Base-by-base conservation (phyloP, 2,329 filamentous ascomycete genomes). In the Podosphaera xanthii region DNA sequence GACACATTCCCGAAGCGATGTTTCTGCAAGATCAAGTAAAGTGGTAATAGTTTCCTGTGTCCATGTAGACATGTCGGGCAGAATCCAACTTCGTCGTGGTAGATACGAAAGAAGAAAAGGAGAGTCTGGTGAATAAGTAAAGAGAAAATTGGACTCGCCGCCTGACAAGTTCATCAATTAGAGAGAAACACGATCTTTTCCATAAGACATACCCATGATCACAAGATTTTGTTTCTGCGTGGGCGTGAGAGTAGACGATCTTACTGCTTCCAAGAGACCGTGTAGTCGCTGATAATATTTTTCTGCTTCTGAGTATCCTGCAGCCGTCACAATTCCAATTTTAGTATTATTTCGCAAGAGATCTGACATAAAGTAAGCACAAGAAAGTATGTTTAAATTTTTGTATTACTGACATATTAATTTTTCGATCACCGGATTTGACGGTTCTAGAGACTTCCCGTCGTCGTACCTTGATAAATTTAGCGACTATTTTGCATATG, bases 291-390 rank as follows among this genome's bases (percentile, higher is more conserved):
- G 82, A 69, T 94, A 90, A 75, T 98, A 98, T 64, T 82, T 82
- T 59, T 84, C 80, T 4, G 87, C 86, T 44, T 91, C 86, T 0
- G 87, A 91, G 73, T 98, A 98, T 22, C 92, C 92, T 1, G 92
- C 92, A 0, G 92, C 92, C 0, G 92, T 98, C 58, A 98, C 92
- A 67, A 98, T 97, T 57, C 90, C 92, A 64, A 98, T 84, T 64
- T 85, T 86, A 63, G 91, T 86, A 61, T 85, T 83, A 64, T 83
- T 82, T 54, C 76, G 77, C 65, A 98, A 79, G 14, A 98, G 81
- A 62, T 83, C 82, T 59, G 82, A 83, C 8, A n/a, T 49, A 59
- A 60, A 58, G n/a, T 58, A 34, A 46, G 31, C 12, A 2, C 7
- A 44, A 6, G 3, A n/a, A 46, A 10, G 33, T 58, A 2, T 4